phyloP scores from a whole-genome alignment of 495 filamentous ascomycete species.

The Penicillium argentinense region DNA sequence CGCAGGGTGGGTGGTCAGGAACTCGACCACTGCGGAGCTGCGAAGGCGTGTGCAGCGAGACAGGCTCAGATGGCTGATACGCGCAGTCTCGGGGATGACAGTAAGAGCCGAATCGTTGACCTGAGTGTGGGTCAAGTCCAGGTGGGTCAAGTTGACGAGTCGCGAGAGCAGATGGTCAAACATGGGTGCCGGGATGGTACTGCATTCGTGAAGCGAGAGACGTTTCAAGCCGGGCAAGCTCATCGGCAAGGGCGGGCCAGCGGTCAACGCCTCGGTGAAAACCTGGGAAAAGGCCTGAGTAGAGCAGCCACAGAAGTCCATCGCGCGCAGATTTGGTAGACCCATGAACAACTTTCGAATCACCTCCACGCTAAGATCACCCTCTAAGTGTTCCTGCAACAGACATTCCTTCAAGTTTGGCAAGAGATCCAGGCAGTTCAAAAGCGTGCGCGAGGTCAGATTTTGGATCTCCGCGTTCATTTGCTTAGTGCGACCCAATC shows the following conservation, averaged over 20 bases:
- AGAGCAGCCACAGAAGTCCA: conserved; percentile 81
- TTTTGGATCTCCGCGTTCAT: conserved; percentile 81
- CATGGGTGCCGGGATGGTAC: conserved; percentile 64
- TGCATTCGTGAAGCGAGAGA: conserved; percentile 80
- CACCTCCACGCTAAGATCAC: conserved; percentile 69
- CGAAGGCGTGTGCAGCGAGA: conserved; percentile 72
- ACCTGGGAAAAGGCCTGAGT: conserved; percentile 66
- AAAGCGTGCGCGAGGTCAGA: conserved; percentile 72
- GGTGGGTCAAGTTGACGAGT: conserved; percentile 68
- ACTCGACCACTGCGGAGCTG: conserved; percentile 67
- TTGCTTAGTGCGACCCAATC: conserved; percentile 74
- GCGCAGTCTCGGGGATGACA: conserved; percentile 69
- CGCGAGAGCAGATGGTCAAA: conserved; percentile 73
- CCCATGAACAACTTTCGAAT: conserved; percentile 68
- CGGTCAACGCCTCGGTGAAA: conserved; percentile 49
- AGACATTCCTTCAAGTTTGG: conserved; percentile 80
- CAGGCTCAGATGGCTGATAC: conserved; percentile 77
- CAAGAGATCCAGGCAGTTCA: conserved; percentile 71
- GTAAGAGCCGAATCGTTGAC: conserved; percentile 71
- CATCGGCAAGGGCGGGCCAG: conserved; percentile 42
- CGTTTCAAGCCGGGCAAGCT: conserved; percentile 60
- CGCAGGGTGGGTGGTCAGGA: conserved; percentile 71
- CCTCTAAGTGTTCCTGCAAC: conserved; percentile 80
- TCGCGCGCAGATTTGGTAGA: conserved; percentile 63
- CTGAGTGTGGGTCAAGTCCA: conserved; percentile 78